Percentiles rank a stretch among this genome's conserved stretches.
phyloP scores from a whole-genome alignment of 805 yeast species.

The Wickerhamomyces tratensis region DNA sequence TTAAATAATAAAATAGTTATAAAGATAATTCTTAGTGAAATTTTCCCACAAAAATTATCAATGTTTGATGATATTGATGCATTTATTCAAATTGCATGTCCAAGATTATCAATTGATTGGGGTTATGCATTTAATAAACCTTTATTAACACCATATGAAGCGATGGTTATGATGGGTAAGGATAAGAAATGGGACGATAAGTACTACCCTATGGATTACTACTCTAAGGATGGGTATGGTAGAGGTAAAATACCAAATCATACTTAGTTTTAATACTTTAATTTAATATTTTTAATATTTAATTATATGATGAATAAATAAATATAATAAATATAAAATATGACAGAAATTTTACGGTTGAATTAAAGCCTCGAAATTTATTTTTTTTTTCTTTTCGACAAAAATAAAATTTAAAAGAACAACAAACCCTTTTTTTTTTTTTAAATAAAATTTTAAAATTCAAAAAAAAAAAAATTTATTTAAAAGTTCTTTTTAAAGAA shows the following conservation, averaged over 20 bases:
- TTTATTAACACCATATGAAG: slow-evolving; percentile 88
- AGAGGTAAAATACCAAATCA: slow-evolving; percentile 65
- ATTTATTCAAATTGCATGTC: slow-evolving; percentile 96
- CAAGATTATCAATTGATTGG: slow-evolving; percentile 94
- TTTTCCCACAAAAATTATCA: slow-evolving; percentile 85
- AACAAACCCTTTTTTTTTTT: too few species aligned
- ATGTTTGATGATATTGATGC: slow-evolving; percentile 92
- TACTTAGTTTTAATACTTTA: too few species aligned
- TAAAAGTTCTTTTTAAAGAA: too few species aligned
- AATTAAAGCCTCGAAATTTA: too few species aligned
- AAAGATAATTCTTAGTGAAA: slow-evolving; percentile 80
- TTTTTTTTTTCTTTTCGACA: too few species aligned
- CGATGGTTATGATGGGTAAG: slow-evolving; percentile 76
- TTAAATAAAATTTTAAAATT: too few species aligned
- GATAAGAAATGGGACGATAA: slow-evolving; percentile 56
- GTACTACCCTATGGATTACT: slow-evolving; percentile 94
- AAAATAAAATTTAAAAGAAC: too few species aligned
- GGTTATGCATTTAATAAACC: slow-evolving; percentile 96
- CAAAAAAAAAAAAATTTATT: too few species aligned
- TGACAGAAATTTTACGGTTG: too few species aligned
- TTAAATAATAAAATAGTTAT: slow-evolving; percentile 58
- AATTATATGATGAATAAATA: too few species aligned
- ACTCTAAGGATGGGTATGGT: slow-evolving; percentile 84
- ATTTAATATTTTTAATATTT: too few species aligned
- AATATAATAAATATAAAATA: too few species aligned